Evolutionary conservation across 2,329 filamentous ascomycete genomes (phyloP), one percentile per base, ranked within the genome.

Genomic region (Penicillium expansum): DNA sequence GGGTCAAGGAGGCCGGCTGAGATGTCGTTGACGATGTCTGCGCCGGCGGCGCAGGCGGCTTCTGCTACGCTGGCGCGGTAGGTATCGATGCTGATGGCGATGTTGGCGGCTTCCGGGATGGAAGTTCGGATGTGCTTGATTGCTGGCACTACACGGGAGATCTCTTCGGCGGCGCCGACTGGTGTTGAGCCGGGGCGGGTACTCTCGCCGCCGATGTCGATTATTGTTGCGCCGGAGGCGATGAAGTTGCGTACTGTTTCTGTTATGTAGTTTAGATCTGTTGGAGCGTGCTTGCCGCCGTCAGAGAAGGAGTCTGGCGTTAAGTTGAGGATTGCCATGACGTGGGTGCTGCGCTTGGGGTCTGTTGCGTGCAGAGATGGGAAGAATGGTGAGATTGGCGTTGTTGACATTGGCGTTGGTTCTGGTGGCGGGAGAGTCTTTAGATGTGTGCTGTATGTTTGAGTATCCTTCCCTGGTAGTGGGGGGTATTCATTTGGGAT

Each of bases 281-380:
- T 69, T 24, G 78, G 68, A 42, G 77, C 75, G 72, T 92, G 83
- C 9, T 79, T 69, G 9, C 92, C 92, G 52, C 92, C 93, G 70
- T 97, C 92, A 1, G 93, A 97, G 78, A 99, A 99, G 10, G 93
- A 97, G 76, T 99, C 93, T 0, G 93, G 93, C 0, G 94, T 97
- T 51, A 96, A 78, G 74, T 99, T 99, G 44, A 97, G 80, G 62
- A 99, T 96, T 53, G 90, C 90, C 94, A 99, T 99, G 64, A 97
- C 77, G 44, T 86, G 85, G 0, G 93, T 97, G 52, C 78, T 80
- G 47, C 87, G 83, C 44, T 68, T 70, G 0, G 77, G 73, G 58
- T 81, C 79, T 7, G 81, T 76, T 18, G 89, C 81, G 49, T 84
- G 83, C 38, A 94, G 75, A 1, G 85, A 78, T 11, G 80, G 74